Percentiles rank a stretch among this genome's conserved stretches.
These are phyloP conservation scores for Calonectria fujianensis DNA, from an alignment of 2,329 filamentous ascomycete species.

Conservation along the genomic window DNA sequence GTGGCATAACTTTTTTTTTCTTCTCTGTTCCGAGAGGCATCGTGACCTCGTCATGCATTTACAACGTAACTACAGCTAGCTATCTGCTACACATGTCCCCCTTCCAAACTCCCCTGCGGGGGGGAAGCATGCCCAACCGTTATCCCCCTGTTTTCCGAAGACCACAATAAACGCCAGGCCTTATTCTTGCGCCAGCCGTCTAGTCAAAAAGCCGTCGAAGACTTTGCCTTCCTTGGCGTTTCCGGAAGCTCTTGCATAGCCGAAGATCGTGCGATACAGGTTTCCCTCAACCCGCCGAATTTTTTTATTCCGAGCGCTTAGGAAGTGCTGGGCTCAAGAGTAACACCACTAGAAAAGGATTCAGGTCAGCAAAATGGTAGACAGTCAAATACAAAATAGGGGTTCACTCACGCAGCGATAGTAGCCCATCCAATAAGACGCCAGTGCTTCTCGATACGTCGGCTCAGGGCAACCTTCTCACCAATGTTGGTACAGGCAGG, in stretches of 20 bases:
- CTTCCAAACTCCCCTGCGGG: conserved; percentile 37
- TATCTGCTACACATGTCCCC: conserved; percentile 46
- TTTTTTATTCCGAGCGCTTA: conserved; percentile 55
- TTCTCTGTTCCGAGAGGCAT: conserved; percentile 47
- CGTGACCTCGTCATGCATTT: conserved; percentile 53
- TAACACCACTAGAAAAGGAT: conserved; percentile 67
- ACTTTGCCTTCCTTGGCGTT: conserved; percentile 47
- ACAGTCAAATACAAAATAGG: not conserved
- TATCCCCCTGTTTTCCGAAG: conserved; percentile 45
- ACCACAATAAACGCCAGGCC: conserved; percentile 52
- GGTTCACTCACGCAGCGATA: conserved; percentile 78
- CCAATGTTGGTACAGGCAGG: conserved; percentile 97
- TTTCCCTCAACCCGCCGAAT: conserved; percentile 45
- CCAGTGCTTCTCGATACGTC: conserved; percentile 99
- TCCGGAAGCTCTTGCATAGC: conserved; percentile 46
- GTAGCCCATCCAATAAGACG: conserved; percentile 94
- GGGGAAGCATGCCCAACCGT: conserved; percentile 39
- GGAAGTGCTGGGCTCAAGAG: conserved; percentile 70
- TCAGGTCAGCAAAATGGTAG: conserved; percentile 49
- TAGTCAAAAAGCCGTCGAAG: conserved; percentile 54
- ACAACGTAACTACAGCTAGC: conserved; percentile 51
- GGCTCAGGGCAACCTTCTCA: conserved; percentile 96
- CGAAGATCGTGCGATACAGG: conserved; percentile 50
- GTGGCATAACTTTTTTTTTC: conserved; percentile 47
- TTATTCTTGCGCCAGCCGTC: conserved; percentile 54